phyloP scores from a whole-genome alignment of 2,329 filamentous ascomycete genomes.

The Cytospora piceicola region DNA sequence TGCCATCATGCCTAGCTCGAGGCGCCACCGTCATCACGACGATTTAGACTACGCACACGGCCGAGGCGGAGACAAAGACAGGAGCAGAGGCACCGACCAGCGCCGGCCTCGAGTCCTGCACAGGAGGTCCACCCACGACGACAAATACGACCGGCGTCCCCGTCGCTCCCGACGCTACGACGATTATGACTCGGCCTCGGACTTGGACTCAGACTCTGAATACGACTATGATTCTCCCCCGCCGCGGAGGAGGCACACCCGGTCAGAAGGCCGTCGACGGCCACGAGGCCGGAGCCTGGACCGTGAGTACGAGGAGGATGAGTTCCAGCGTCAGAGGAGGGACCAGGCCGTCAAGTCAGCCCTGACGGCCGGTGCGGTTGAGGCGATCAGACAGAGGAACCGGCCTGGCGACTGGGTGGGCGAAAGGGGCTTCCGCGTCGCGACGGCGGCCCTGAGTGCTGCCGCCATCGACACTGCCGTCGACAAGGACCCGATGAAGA shows the following conservation, averaged over 20 bases:
- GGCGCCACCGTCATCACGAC: constrained; percentile 7
- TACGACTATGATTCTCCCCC: neutral
- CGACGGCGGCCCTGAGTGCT: constrained; percentile 36
- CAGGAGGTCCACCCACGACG: constrained; percentile 10
- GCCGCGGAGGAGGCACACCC: neutral
- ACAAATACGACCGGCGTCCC: constrained; percentile 1
- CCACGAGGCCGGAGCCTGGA: neutral
- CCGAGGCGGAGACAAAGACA: neutral
- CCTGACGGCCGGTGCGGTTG: constrained; percentile 33
- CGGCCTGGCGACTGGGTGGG: constrained; percentile 23
- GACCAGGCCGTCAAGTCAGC: constrained; percentile 34
- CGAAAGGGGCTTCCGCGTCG: constrained; percentile 31
- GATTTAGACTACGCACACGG: neutral
- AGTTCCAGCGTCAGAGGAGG: neutral
- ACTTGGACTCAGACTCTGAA: neutral
- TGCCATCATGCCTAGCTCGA: constrained; percentile 6
- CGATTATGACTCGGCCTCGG: neutral
- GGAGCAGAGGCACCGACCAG: neutral
- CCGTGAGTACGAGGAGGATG: neutral
- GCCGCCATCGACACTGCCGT: constrained; percentile 35
- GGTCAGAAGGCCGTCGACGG: constrained; percentile 5
- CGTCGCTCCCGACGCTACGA: constrained; percentile 1
- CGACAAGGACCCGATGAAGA: constrained; percentile 21
- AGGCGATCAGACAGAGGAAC: constrained; percentile 33
- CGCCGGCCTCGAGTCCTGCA: neutral